Evolutionary conservation across 306 rosid genomes (phyloP).

Genomic region (Ochetophila trinervis): DNA sequence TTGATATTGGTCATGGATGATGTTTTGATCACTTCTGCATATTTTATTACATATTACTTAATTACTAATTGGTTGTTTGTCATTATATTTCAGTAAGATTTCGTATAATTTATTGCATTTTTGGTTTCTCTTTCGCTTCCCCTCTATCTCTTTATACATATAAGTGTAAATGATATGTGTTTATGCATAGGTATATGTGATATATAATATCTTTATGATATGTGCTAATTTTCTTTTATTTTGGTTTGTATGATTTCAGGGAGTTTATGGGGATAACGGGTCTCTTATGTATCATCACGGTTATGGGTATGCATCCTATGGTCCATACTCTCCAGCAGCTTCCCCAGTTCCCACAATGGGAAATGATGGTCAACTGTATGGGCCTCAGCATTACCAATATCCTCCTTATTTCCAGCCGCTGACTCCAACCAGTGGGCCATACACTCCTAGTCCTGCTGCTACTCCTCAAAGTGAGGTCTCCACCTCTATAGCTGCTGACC

Average conservation of each 20-base stretch:
- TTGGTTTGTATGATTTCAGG: constrained; percentile 36
- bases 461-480: constrained; percentile 68
- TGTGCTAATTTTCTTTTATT: background rate
- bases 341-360: constrained; percentile 96
- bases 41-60: no score
- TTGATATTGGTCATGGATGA: background rate
- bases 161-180: background rate
- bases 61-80: no score
- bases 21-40: background rate
- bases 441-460: constrained; percentile 41
- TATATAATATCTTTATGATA: background rate
- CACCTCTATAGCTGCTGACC: constrained; percentile 66
- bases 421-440: constrained; percentile 76
- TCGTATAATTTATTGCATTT: no score
- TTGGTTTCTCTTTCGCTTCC: no score
- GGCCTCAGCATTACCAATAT: constrained; percentile 93
- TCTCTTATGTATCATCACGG: constrained; percentile 83
- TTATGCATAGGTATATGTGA: background rate
- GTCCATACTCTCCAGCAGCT: constrained; percentile 85
- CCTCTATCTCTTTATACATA: no score
- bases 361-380: constrained; percentile 91
- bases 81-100: no score
- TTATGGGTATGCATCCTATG: constrained; percentile 83
- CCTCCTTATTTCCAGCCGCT: constrained; percentile 87
- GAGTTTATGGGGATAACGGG: constrained; percentile 87